phyloP scores from a whole-genome alignment of 176 grass and related monocot genomes.

The Oryza longistaminata region DNA sequence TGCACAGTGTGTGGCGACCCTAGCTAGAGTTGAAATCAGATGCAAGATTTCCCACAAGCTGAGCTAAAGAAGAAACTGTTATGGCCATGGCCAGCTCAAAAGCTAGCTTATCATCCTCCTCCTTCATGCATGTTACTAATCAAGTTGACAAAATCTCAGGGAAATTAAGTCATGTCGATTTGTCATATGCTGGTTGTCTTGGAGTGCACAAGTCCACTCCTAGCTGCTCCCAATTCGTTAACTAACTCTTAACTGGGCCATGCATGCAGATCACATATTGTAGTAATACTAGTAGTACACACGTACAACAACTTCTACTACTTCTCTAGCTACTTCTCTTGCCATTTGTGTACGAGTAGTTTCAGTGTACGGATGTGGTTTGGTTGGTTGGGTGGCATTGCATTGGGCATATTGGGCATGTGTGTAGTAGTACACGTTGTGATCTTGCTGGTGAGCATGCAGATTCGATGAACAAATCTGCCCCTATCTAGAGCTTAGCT shows the following conservation, averaged over 20 bases:
- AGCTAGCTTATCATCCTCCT: not conserved
- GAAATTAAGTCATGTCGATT: not conserved
- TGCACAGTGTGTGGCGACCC: not conserved
- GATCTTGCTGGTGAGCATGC: not conserved
- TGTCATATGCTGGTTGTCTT: conserved; percentile 33
- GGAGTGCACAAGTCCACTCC: conserved; percentile 25
- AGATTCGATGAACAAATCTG: not conserved
- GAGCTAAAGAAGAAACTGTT: not conserved
- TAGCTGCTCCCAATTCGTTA: not conserved
- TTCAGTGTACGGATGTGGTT: not conserved
- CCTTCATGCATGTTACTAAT: not conserved
- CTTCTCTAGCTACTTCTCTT: not conserved
- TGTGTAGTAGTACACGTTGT: not conserved
- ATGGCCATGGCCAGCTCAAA: conserved; percentile 45
- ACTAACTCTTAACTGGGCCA: not conserved
- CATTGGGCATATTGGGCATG: not conserved
- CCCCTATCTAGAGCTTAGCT: not conserved
- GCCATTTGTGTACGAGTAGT: not conserved
- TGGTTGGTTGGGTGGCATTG: not conserved
- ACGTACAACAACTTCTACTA: not conserved
- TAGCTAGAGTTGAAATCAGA: not conserved
- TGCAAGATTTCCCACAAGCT: conserved; percentile 27
- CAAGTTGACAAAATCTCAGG: conserved; percentile 34
- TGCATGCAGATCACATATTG: not conserved
- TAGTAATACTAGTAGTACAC: not conserved